Percentiles rank a stretch among this genome's conserved stretches.
Evolutionary conservation across 129 eudicot species (phyloP).

Genomic region (Pseudognaphalium luteoalbum): DNA sequence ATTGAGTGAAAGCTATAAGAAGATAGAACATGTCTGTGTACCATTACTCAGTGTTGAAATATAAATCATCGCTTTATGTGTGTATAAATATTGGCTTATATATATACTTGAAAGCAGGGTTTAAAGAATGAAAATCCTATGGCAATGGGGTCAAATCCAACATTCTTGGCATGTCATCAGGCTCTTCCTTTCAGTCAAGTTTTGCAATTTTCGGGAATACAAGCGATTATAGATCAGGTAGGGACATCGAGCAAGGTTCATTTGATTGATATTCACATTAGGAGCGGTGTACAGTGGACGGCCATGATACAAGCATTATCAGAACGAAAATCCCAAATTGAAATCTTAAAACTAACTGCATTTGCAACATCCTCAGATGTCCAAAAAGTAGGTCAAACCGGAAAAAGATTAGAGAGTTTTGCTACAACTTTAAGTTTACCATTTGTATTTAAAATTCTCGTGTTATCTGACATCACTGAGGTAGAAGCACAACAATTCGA

Average conservation of each 20-base stretch:
- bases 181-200: conserved; percentile 59
- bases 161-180: conserved; percentile 44
- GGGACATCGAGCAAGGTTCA: conserved; percentile 45
- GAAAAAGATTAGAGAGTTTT: conserved; percentile 44
- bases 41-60: neutral
- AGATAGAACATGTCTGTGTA: too few species aligned
- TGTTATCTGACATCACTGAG: conserved; percentile 43
- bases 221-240: conserved; percentile 51
- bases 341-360: conserved; percentile 47
- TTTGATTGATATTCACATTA: conserved; percentile 58
- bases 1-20: too few species aligned
- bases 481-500: conserved; percentile 41
- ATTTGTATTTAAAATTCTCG: conserved; percentile 41
- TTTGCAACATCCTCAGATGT: conserved; percentile 36
- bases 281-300: conserved; percentile 60
- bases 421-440: conserved; percentile 52
- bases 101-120: conserved; percentile 15
- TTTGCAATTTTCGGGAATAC: conserved; percentile 52
- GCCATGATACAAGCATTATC: conserved; percentile 51
- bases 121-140: conserved; percentile 23
- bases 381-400: conserved; percentile 37
- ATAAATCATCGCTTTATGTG: neutral
- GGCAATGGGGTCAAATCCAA: conserved; percentile 31
- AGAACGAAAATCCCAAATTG: conserved; percentile 26
- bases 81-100: neutral